Base-by-base conservation (phyloP, 768 basidiomycete genomes). In the Leccinum pellstonianum region DNA sequence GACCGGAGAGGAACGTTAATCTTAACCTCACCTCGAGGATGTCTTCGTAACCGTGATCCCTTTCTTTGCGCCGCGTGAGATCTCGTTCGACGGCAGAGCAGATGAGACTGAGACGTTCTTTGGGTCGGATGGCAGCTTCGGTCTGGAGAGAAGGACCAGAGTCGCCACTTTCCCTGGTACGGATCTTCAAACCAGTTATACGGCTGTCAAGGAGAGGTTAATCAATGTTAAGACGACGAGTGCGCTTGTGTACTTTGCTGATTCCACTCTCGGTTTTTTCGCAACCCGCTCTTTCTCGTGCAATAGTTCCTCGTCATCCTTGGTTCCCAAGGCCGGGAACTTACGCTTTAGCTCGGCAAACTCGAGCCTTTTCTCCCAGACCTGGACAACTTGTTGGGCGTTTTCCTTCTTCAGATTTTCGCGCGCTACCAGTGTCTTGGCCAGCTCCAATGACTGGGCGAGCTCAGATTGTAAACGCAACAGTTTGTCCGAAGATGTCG, bases 401-500 rank as follows among this genome's bases (percentile, higher is more conserved):
- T 77, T 68, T 14, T 89, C 86, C 59, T 85, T 82, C 79, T 98
- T 98, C 55, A 85, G 58, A 9, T 72, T 81, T 74, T 98, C 96
- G 14, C 97, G 87, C 9, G 77, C 73, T 6, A 91, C 74, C 3
- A 95, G 79, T 37, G 81, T 76, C 62, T 80, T 81, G 14, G 93
- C 89, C 4, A 98, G 79, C 38, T 92, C 86, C 2, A 90, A 77
- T 0, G 91, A 86, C 51, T 81, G 83, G 2, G 80, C 73, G 5
- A 99, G 78, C 73, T 98, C 95, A 31, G 75, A 71, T 63, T 92
- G 87, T 15, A 98, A 77, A 19, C 93, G 90, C 5, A 86, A 75
- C 64, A 99, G 83, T 65, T 93, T 92, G 67, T 98, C 96, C 14
- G 94, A 88, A 17, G 88, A 93, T 1, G 90, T 89, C 10, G 86